Evolutionary conservation across 2,329 filamentous ascomycete genomes (phyloP).

Genomic region (Coleophoma eucalyptorum): DNA sequence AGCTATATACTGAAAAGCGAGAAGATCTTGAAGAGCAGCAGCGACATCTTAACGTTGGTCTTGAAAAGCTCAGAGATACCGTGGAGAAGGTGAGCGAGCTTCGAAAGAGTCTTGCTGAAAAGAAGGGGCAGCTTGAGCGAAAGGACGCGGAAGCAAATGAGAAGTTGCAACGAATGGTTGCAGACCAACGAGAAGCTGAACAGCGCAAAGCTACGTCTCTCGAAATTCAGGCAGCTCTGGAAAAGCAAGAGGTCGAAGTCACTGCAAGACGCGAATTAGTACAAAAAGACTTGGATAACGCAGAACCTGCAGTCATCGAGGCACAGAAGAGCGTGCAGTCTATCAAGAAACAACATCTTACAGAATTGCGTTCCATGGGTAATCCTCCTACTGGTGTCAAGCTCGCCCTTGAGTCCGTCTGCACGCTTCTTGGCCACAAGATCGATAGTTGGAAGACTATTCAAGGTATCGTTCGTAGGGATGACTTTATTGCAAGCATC

Average conservation of each 20-base stretch:
- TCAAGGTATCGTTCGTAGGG: slow-evolving; percentile 80
- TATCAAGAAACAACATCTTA: slow-evolving; percentile 96
- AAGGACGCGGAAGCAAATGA: slow-evolving; percentile 96
- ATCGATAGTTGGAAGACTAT: slow-evolving; percentile 89
- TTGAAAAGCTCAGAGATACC: slow-evolving; percentile 95
- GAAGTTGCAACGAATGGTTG: slow-evolving; percentile 95
- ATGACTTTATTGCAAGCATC: slow-evolving; percentile 97
- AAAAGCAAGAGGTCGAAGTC: slow-evolving; percentile 87
- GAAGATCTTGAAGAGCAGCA: slow-evolving; percentile 99
- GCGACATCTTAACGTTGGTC: slow-evolving; percentile 93
- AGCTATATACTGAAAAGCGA: slow-evolving; percentile 95
- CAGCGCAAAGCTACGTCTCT: slow-evolving; percentile 83
- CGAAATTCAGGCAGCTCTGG: slow-evolving; percentile 82
- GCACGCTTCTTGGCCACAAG: slow-evolving; percentile 87
- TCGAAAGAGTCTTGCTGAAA: slow-evolving; percentile 84
- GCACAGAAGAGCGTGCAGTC: slow-evolving; percentile 96
- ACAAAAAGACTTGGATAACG: slow-evolving; percentile 79
- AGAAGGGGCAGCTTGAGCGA: slow-evolving; percentile 87
- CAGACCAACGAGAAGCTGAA: slow-evolving; percentile 91
- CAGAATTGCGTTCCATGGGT: slow-evolving; percentile 95
- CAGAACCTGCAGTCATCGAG: slow-evolving; percentile 88
- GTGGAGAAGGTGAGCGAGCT: slow-evolving; percentile 96
- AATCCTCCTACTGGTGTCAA: slow-evolving; percentile 89
- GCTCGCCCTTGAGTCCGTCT: slow-evolving; percentile 92
- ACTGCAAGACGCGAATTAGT: slow-evolving; percentile 80